phyloP scores from a whole-genome alignment of 2,329 filamentous ascomycete genomes.

The Penicillium sp. region DNA sequence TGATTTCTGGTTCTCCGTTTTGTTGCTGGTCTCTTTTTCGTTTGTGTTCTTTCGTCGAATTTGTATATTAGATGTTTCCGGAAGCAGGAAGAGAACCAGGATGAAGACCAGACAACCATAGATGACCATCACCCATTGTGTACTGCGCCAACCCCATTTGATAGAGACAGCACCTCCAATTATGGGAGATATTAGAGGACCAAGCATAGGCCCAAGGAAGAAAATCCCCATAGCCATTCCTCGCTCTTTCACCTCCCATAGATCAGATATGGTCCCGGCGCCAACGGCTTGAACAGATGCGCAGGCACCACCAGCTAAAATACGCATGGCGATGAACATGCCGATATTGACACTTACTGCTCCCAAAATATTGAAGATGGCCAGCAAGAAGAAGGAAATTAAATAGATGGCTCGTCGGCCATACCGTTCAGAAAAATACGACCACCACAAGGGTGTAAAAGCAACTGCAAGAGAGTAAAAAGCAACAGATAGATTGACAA shows the following conservation, averaged over 20 bases:
- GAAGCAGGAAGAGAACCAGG: slow-evolving; percentile 41
- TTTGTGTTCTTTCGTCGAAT: background rate
- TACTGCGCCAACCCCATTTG: slow-evolving; percentile 67
- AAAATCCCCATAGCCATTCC: slow-evolving; percentile 77
- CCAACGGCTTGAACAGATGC: slow-evolving; percentile 79
- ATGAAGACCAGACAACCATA: slow-evolving; percentile 54
- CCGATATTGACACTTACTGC: slow-evolving; percentile 63
- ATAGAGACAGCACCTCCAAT: slow-evolving; percentile 68
- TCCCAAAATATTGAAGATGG: slow-evolving; percentile 65
- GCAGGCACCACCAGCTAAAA: slow-evolving; percentile 70
- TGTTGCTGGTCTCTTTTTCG: background rate
- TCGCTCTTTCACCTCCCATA: slow-evolving; percentile 70
- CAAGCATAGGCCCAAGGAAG: slow-evolving; percentile 72
- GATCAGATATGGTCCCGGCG: slow-evolving; percentile 75
- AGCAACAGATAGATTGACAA: slow-evolving; percentile 71
- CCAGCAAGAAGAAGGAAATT: slow-evolving; percentile 66
- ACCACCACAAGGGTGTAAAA: slow-evolving; percentile 85
- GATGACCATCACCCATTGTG: slow-evolving; percentile 71
- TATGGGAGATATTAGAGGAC: slow-evolving; percentile 70
- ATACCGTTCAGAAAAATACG: slow-evolving; percentile 67
- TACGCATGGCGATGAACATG: slow-evolving; percentile 74
- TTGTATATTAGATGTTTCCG: slow-evolving; percentile 31
- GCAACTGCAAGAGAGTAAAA: slow-evolving; percentile 79
- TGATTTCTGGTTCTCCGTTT: background rate
- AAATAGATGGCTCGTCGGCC: slow-evolving; percentile 75